Percentiles rank a stretch among this genome's conserved stretches.
These are phyloP conservation scores for Nakaseomyces uthaithaninus DNA, from an alignment of 1,139 yeast species.

Conservation along the genomic window DNA sequence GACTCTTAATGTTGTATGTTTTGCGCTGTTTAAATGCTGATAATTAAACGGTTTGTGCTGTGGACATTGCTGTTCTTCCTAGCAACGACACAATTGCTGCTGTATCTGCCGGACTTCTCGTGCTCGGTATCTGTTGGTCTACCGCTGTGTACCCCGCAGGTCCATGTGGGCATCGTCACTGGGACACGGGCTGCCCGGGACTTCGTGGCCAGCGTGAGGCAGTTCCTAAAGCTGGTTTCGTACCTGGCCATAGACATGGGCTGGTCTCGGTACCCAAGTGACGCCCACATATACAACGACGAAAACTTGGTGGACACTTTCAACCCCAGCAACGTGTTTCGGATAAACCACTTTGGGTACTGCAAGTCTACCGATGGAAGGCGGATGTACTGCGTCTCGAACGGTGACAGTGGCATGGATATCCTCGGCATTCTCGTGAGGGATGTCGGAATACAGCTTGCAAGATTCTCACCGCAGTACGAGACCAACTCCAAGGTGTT, in stretches of 20 bases:
- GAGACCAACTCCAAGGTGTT: constrained; percentile 18
- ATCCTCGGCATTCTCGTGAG: constrained; percentile 22
- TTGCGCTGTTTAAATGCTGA: constrained; percentile 5
- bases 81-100: constrained; percentile 18
- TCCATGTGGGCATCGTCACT: constrained; percentile 37
- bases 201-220: constrained; percentile 38
- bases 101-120: constrained; percentile 30
- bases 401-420: constrained; percentile 24
- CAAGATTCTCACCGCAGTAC: constrained; percentile 18
- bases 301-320: constrained; percentile 27
- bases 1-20: too few relatives aligned
- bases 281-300: constrained; percentile 20
- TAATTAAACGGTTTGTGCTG: constrained; percentile 15
- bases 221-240: constrained; percentile 45
- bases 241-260: constrained; percentile 50
- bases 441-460: constrained; percentile 29
- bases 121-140: constrained; percentile 24
- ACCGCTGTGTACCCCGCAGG: constrained; percentile 41
- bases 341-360: constrained; percentile 26
- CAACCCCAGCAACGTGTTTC: constrained; percentile 18
- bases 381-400: constrained; percentile 21
- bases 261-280: constrained; percentile 20
- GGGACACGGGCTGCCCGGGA: constrained; percentile 34
- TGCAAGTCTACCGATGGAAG: constrained; percentile 19
- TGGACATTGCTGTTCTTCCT: constrained; percentile 15